These are phyloP conservation scores for Xerocomus potaroensis DNA, from an alignment of 768 basidiomycete species.

Conservation along the genomic window DNA sequence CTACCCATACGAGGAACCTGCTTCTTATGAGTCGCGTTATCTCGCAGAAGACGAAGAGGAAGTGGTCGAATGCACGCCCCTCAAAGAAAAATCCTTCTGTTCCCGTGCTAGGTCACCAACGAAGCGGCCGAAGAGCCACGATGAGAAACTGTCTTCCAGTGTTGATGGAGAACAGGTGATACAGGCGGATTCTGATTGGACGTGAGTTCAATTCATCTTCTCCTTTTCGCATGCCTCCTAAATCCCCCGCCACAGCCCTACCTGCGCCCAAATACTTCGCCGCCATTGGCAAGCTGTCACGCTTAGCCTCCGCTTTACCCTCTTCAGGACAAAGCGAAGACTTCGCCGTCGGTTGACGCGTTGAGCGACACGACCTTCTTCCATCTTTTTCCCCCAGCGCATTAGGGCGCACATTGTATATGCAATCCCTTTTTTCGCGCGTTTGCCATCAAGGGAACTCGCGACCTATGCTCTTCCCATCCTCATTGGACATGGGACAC, in stretches of 20 bases:
- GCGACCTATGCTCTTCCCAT: slow-evolving; percentile 17
- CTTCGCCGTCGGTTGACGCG: slow-evolving; percentile 28
- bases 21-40: slow-evolving; percentile 28
- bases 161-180: slow-evolving; percentile 9
- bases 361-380: slow-evolving; percentile 11
- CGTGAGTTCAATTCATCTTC: slow-evolving; percentile 23
- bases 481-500: slow-evolving; percentile 20
- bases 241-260: slow-evolving; percentile 44
- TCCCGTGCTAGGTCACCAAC: slow-evolving; percentile 18
- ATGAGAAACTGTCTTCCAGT: slow-evolving; percentile 15
- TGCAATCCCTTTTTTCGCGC: slow-evolving; percentile 24
- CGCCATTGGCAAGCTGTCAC: slow-evolving; percentile 60
- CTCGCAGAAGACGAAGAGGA: slow-evolving; percentile 26
- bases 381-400: slow-evolving; percentile 11
- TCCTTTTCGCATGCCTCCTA: background rate
- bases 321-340: slow-evolving; percentile 50
- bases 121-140: slow-evolving; percentile 11
- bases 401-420: slow-evolving; percentile 15
- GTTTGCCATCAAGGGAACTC: slow-evolving; percentile 21
- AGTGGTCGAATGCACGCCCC: slow-evolving; percentile 20
- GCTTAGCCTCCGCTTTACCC: slow-evolving; percentile 50
- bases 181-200: slow-evolving; percentile 27
- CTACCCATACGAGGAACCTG: slow-evolving; percentile 28
- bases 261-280: slow-evolving; percentile 49
- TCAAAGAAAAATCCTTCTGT: slow-evolving; percentile 25